A percentile compares a stretch with the other conserved stretches of the same genome.
phyloP scores from a whole-genome alignment of 495 filamentous ascomycete genomes.

The Niebla homalea region DNA sequence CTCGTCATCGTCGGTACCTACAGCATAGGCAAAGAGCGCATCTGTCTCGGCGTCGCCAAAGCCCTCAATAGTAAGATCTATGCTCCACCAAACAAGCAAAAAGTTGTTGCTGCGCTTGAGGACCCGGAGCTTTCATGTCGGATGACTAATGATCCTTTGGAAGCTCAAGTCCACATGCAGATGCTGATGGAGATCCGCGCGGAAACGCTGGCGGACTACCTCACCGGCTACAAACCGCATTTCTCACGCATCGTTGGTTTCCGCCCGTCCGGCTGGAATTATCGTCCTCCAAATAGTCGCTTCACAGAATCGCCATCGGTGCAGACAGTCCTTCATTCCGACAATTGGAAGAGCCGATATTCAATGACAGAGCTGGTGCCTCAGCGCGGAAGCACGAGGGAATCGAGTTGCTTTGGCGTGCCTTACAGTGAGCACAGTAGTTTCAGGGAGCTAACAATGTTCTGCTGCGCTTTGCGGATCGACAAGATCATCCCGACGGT shows the following conservation, averaged over 20 bases:
- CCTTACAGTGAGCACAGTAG: constrained; percentile 93
- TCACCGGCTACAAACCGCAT: constrained; percentile 57
- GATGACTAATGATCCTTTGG: constrained; percentile 64
- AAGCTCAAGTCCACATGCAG: constrained; percentile 96
- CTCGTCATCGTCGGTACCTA: constrained; percentile 94
- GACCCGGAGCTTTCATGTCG: constrained; percentile 65
- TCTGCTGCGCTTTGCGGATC: constrained; percentile 74
- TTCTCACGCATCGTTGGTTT: constrained; percentile 87
- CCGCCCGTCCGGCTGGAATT: constrained; percentile 85
- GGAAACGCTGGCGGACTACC: constrained; percentile 79
- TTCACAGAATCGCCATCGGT: constrained; percentile 52
- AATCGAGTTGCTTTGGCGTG: constrained; percentile 74
- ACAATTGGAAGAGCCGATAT: constrained; percentile 61
- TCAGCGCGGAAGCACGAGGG: constrained; percentile 62
- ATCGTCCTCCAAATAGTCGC: constrained; percentile 53
- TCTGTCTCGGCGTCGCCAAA: constrained; percentile 81
- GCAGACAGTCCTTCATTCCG: constrained; percentile 54
- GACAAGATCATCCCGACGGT: constrained; percentile 88
- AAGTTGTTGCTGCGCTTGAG: constrained; percentile 72
- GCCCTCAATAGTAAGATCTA: constrained; percentile 86
- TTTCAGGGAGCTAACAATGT: constrained; percentile 87
- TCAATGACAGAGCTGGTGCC: constrained; percentile 51
- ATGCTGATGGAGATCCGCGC: constrained; percentile 80
- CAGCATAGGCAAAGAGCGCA: constrained; percentile 92
- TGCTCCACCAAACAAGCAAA: constrained; percentile 66